Evolutionary conservation across 805 yeast species (phyloP), one percentile per base, ranked within the genome.

Genomic region (Scheffersomyces spartinae): DNA sequence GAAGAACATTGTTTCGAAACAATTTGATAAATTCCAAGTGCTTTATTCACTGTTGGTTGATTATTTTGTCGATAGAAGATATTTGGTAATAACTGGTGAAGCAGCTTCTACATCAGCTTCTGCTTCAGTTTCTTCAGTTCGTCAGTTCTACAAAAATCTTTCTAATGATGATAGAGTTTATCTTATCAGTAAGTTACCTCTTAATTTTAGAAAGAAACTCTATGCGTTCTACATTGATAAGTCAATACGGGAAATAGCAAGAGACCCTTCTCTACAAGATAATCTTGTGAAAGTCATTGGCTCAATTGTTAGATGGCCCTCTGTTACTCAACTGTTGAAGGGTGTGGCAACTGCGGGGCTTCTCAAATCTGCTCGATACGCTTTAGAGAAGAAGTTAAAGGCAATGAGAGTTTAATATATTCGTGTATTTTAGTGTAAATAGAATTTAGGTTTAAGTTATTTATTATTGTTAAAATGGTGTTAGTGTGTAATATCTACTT

Each of bases 261-360:
- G 45, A 5, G 72, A 68, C 42, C 36, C 43, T 5, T 31, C 49
- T 17, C 49, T 70, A 23, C 36, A 41, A 6, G 22, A 39, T 17
- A 46, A 59, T 28, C 43, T 69, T 35, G 33, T 30, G 13, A 34
- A 32, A 20, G 35, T 46, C 3, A 31, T 47, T 5, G 42, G 37
- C 34, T 50, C 61, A 14, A 78, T 79, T 1, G 85, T 86, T 6
- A 60, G 59, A 21, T 53, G 55, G 43, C 76, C 91, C n/a, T 81
- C 94, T 9, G 44, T 74, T 9, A 49, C 72, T 6, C 98, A 91
- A 49, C 71, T 83, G 16, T 35, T 72, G 10, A 85, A 88, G 48
- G 98, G 98, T 0, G 40, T 88, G 2, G 55, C 83, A 21, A 84
- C 94, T 3, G 95, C 97, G 1, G 98, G 98, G 1, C 25, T 80